Evolutionary conservation across 257 asterid species (phyloP).

Genomic region (Handroanthus guayacan): DNA sequence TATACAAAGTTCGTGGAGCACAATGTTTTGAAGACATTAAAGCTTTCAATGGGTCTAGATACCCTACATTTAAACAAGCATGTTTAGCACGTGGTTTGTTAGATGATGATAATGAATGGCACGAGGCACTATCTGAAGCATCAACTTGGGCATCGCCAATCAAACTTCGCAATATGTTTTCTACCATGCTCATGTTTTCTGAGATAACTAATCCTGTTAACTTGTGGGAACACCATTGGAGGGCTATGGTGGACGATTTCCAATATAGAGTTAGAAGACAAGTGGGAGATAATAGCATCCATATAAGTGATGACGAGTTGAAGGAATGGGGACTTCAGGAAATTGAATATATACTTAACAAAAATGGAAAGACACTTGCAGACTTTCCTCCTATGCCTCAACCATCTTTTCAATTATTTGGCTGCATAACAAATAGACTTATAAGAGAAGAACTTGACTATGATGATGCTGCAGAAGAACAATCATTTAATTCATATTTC

Average conservation of each 20-base stretch:
- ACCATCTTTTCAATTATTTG: neutral
- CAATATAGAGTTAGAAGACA: neutral
- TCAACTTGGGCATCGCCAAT: neutral
- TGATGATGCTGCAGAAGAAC: neutral
- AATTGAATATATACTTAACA: too few relatives aligned
- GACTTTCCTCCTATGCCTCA: conserved; percentile 15
- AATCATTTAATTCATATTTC: neutral
- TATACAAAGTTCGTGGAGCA: neutral
- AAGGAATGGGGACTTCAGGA: neutral
- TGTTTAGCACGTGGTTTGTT: neutral
- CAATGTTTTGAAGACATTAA: conserved; percentile 18
- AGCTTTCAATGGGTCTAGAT: neutral
- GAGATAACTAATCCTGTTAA: too few relatives aligned
- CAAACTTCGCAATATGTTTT: too few relatives aligned
- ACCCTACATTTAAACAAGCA: neutral
- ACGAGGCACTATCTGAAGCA: conserved; percentile 21
- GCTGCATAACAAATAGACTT: neutral
- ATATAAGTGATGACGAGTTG: neutral
- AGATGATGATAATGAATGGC: neutral
- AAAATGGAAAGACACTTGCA: neutral
- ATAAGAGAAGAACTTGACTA: conserved; percentile 2
- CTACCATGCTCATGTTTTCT: too few relatives aligned
- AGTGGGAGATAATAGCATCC: neutral
- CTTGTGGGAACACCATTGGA: too few relatives aligned
- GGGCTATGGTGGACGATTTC: neutral